Evolutionary conservation across 495 filamentous ascomycete species (phyloP).

Genomic region (Aspergillus asperescens): DNA sequence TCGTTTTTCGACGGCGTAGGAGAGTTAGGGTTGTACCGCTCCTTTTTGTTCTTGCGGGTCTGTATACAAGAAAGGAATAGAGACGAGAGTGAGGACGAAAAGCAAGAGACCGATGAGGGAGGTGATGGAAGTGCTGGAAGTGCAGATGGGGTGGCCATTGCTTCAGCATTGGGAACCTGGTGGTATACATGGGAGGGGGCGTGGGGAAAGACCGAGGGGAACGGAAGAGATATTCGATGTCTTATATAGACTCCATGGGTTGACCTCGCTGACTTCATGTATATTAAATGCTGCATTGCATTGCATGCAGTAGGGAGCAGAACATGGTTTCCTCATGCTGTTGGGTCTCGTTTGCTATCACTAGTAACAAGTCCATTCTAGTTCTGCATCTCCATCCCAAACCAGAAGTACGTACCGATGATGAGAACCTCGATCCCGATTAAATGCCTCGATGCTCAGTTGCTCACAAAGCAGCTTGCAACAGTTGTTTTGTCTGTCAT

Average conservation of each 20-base stretch:
- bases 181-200: background rate
- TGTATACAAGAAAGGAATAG: constrained; percentile 15
- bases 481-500: background rate
- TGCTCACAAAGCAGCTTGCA: background rate
- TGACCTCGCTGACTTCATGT: background rate
- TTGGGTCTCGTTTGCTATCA: too few species aligned
- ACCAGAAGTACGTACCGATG: too few species aligned
- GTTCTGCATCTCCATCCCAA: too few species aligned
- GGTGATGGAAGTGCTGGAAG: background rate
- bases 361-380: too few species aligned
- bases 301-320: background rate
- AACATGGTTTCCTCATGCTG: too few species aligned
- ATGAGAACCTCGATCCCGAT: too few species aligned
- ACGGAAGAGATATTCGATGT: background rate
- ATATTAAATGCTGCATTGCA: background rate
- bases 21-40: background rate
- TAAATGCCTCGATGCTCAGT: too few species aligned
- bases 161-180: background rate
- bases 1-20: background rate
- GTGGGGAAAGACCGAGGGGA: background rate
- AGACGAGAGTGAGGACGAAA: background rate
- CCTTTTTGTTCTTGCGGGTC: background rate
- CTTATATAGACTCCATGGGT: background rate
- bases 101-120: background rate
- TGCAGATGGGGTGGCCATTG: background rate